Conservation (phyloP, 805 yeast genomes). For the Ogataea allantospora region DNA sequence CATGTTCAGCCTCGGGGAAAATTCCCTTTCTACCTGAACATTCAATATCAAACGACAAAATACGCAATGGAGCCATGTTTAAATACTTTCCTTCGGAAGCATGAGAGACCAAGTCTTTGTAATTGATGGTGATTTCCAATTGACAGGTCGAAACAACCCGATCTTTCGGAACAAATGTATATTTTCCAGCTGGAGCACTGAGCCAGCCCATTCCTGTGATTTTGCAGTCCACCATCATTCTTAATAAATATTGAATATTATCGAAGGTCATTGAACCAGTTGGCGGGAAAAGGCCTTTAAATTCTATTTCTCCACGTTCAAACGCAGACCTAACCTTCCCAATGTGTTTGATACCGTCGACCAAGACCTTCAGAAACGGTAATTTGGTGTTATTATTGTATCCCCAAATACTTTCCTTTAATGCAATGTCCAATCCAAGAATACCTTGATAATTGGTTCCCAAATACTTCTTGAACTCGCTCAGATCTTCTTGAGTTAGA, state of each 20-base stretch:
- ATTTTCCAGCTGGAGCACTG: conserved; percentile 76
- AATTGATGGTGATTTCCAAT: conserved; percentile 73
- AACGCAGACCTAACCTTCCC: conserved; percentile 73
- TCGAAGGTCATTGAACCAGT: conserved; percentile 75
- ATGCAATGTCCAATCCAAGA: conserved; percentile 57
- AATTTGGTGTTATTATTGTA: conserved; percentile 73
- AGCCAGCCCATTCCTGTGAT: conserved; percentile 98
- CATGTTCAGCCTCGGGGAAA: conserved; percentile 91
- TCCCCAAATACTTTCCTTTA: conserved; percentile 93
- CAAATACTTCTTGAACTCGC: conserved; percentile 45
- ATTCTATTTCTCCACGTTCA: conserved; percentile 76
- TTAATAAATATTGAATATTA: conserved; percentile 78
- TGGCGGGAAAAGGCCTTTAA: conserved; percentile 59
- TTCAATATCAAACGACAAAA: conserved; percentile 93
- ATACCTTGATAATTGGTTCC: conserved; percentile 54
- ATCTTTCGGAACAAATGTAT: conserved; percentile 41
- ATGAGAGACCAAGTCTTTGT: conserved; percentile 69
- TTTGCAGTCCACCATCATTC: conserved; percentile 89
- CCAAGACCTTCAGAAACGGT: conserved; percentile 75
- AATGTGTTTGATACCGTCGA: conserved; percentile 63
- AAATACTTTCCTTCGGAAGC: conserved; percentile 93
- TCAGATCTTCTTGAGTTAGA: conserved; percentile 56
- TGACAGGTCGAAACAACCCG: conserved; percentile 73
- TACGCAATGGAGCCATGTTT: conserved; percentile 88
- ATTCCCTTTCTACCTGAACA: conserved; percentile 98